These are phyloP conservation scores for Nephromyces sp. DNA, from an alignment of 169 alveolate genomes.

Conservation along the genomic window DNA sequence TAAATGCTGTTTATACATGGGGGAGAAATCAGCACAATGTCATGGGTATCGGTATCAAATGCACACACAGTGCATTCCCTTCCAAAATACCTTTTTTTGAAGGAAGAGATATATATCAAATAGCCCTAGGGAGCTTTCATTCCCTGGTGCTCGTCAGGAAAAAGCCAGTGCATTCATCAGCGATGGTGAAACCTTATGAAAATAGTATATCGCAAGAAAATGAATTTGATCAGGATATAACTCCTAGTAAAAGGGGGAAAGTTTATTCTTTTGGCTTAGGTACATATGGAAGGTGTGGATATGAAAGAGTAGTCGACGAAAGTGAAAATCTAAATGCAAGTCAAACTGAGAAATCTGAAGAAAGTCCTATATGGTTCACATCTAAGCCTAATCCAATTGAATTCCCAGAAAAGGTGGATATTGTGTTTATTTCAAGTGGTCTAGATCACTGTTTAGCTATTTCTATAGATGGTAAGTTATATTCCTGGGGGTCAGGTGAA, in stretches of 20 bases:
- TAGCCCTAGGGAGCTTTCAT: conserved; percentile 12
- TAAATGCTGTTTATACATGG: conserved; percentile 13
- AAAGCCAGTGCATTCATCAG: background rate
- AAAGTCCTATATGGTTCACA: conserved; percentile 59
- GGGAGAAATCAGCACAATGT: conserved; percentile 25
- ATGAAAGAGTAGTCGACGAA: background rate
- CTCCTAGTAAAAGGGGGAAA: background rate
- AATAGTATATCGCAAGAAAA: background rate
- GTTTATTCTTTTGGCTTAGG: background rate
- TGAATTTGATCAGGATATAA: background rate
- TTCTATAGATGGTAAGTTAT: conserved; percentile 51
- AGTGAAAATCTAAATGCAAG: background rate
- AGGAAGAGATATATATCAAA: background rate
- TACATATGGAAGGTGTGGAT: background rate
- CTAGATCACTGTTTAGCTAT: conserved; percentile 59
- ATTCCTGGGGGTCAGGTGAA: conserved; percentile 63
- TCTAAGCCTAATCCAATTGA: conserved; percentile 52
- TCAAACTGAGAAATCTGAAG: conserved; percentile 3
- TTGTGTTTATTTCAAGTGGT: conserved; percentile 56
- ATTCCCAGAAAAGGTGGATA: conserved; percentile 37
- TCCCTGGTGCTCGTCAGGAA: background rate
- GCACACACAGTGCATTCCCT: conserved; percentile 12
- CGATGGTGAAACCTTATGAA: no score
- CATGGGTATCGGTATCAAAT: conserved; percentile 16
- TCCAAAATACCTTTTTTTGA: conserved; percentile 10